Evolutionary conservation across 1,139 yeast genomes (phyloP).

Genomic region (Magnusiomyces tetraspermus): DNA sequence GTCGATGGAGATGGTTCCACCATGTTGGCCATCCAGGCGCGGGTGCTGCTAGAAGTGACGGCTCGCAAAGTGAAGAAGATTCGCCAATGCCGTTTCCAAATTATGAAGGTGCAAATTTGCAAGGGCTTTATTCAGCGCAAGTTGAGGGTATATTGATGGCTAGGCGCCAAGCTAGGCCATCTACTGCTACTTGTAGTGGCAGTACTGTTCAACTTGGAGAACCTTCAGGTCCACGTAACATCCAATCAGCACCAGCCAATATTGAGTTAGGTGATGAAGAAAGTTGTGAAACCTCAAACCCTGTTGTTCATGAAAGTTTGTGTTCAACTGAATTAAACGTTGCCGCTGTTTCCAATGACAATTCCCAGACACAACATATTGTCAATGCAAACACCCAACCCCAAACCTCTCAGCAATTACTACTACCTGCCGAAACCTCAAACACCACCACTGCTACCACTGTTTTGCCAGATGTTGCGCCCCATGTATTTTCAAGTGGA

Average conservation of each 20-base stretch:
- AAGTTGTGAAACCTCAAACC: no score
- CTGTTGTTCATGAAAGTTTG: no score
- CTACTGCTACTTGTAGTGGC: not conserved
- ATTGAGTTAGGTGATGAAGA: no score
- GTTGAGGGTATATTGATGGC: not conserved
- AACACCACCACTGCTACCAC: not conserved
- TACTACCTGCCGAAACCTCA: no score
- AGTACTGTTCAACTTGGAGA: not conserved
- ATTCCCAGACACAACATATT: no score
- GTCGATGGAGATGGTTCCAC: not conserved
- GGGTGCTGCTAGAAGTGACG: not conserved
- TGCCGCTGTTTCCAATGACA: no score
- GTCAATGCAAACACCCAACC: no score
- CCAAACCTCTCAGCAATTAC: no score
- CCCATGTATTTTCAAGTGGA: not conserved
- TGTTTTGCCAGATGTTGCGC: not conserved
- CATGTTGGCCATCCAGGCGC: not conserved
- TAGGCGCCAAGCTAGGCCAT: not conserved
- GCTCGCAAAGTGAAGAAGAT: not conserved
- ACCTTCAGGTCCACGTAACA: no score
- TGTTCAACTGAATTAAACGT: no score
- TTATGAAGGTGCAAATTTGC: not conserved
- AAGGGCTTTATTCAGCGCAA: not conserved
- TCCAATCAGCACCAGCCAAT: no score
- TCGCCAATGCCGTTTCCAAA: slow-evolving; percentile 1